A percentile compares a stretch with the other conserved stretches of the same genome.
phyloP scores from a whole-genome alignment of 768 basidiomycete genomes.

The Fibroporia radiculosa region DNA sequence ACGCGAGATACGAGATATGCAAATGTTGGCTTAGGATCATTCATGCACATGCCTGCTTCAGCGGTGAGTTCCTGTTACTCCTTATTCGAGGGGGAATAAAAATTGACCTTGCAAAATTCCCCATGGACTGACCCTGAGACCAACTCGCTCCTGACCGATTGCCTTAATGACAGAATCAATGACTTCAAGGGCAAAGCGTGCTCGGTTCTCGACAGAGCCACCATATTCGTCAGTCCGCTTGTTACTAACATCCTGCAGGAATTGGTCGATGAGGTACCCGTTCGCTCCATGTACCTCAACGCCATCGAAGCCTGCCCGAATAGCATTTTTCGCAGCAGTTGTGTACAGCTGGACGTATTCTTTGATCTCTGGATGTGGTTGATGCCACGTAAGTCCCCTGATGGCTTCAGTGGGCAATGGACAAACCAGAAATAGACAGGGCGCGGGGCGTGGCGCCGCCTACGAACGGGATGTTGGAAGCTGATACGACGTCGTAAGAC shows the following conservation, averaged over 20 bases:
- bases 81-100: neutral
- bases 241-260: constrained; percentile 32
- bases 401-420: constrained; percentile 25
- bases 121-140: constrained; percentile 32
- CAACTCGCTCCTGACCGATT: constrained; percentile 34
- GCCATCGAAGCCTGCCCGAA: constrained; percentile 24
- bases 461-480: constrained; percentile 9
- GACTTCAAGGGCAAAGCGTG: constrained; percentile 37
- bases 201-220: constrained; percentile 36
- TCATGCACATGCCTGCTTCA: constrained; percentile 36
- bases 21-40: constrained; percentile 49
- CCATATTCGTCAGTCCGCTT: constrained; percentile 41
- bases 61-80: neutral
- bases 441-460: constrained; percentile 14
- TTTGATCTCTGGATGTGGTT: neutral
- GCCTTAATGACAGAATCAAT: constrained; percentile 30
- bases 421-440: constrained; percentile 15
- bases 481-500: constrained; percentile 12
- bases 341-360: constrained; percentile 10
- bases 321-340: constrained; percentile 21
- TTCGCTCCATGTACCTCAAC: constrained; percentile 23
- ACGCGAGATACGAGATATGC: constrained; percentile 38
- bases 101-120: constrained; percentile 22
- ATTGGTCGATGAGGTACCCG: constrained; percentile 33
- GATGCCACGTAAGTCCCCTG: too few species aligned